Evolutionary conservation across 1,139 yeast species (phyloP), one percentile per base, ranked within the genome.

Genomic region (Protomyces inundatus): DNA sequence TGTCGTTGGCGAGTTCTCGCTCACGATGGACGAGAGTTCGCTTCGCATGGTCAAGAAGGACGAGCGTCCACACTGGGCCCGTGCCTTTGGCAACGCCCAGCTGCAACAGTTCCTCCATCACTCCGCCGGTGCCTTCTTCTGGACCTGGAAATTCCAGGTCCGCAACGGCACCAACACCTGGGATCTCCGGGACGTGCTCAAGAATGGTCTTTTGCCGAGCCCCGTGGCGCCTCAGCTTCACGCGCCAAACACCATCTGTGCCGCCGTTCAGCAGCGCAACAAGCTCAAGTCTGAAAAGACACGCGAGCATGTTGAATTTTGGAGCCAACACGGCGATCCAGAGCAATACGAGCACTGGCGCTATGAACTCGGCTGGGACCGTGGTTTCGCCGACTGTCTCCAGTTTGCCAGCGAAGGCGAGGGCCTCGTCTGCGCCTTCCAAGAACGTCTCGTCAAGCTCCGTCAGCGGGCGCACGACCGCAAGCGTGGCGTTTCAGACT

Each of bases 1-100:
- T 64, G 78, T 89, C 72, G 84, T 90, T 30, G 98, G 98, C 10
- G 98, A 93, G 74, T 93, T 84, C 73, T 88, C 96, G 0, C 89
- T 96, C 76, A 97, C 90, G 3, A 70, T 93, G 66, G 96, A 88
- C 73, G 87, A 83, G 0, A 72, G 78, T 39, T 80, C 95, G 0
- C 91, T 97, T 97, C 76, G 79, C 51, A 82, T 79, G 69, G 70
- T 77, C 1, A 54, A 69, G 0, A 77, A 77, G 52, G 76, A 75
- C 16, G 81, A 82, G 63, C 79, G 90, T 56, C 79, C 75, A 37
- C 75, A 75, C 9, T 72, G 77, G 33, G 85, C 82, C 12, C 73
- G 70, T 54, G 70, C 75, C 57, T 84, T 73, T 70, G 87, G 86
- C 67, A 72, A 73, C 30, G 67, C 67, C 3, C 73, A 74, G 65